phyloP scores from a whole-genome alignment of 139 green algal species.

The Desmodesmus armatus region DNA sequence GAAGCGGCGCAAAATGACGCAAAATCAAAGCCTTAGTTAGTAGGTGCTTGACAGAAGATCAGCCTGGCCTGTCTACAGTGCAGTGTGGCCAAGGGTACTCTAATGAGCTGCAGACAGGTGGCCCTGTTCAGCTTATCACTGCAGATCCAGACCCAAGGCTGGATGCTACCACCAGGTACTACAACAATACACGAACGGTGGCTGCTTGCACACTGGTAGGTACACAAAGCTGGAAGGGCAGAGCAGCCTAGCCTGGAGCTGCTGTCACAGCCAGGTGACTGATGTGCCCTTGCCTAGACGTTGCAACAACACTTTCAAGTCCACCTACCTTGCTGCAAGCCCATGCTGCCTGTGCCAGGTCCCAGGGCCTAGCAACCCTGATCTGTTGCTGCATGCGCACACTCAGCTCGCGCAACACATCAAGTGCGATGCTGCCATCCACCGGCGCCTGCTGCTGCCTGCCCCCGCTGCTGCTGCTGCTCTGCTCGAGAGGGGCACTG shows the following conservation, averaged over 20 bases:
- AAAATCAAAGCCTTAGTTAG: neutral
- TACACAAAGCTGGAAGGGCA: too few relatives aligned
- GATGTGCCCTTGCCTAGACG: too few relatives aligned
- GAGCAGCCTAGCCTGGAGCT: too few relatives aligned
- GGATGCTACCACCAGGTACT: too few relatives aligned
- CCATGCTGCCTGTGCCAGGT: conserved; percentile 38
- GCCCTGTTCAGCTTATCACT: too few relatives aligned
- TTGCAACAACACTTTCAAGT: too few relatives aligned
- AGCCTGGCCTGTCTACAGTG: neutral
- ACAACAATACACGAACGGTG: too few relatives aligned
- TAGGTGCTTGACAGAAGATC: neutral
- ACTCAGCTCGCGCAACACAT: conserved; percentile 23
- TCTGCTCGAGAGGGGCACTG: too few relatives aligned
- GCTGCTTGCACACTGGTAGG: too few relatives aligned
- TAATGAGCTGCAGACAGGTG: neutral
- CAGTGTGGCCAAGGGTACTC: neutral
- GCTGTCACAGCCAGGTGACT: too few relatives aligned
- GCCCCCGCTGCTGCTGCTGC: neutral
- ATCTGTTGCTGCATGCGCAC: conserved; percentile 21
- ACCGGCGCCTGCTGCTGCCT: neutral
- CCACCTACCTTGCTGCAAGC: conserved; percentile 37
- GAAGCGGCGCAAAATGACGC: neutral
- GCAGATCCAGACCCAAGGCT: too few relatives aligned
- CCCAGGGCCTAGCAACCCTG: neutral
- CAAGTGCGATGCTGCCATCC: conserved; percentile 1